Base-by-base conservation (phyloP, 345 rosid genomes). In the Eucalyptus caleyi region DNA sequence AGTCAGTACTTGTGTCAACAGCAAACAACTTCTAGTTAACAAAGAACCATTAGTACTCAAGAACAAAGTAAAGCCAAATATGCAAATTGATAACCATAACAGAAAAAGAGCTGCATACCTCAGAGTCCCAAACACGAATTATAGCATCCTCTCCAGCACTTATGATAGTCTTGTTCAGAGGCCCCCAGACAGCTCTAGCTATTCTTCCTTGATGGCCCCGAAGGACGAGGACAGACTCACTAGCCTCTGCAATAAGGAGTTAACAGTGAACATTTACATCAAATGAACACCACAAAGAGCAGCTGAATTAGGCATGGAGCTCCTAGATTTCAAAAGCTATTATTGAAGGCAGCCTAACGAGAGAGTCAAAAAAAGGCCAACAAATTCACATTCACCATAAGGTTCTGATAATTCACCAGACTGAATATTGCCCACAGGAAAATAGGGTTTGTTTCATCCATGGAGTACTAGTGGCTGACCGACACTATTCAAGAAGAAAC, bases 131-230 rank as follows among this genome's bases (percentile, higher is more conserved):
- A 86, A 96, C 91, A 40, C 99, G 98, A 90, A 97, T 42, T 5
- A 94, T 56, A 26, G 98, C 91, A 92, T 98, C 99, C 93, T 98
- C 99, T 90, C 99, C 99, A 69, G 92, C 95, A 91, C 98, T 97
- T 50, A 98, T 95, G 86, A 97, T 94, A 82, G 98, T 97, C 89
- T 86, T 91, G 91, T 98, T 96, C 83, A 98, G 89, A 3, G 98
- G 98, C 30, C 99, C 99, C 99, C 99, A 98, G 86, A 97, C 96
- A 87, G 99, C 99, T 92, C 99, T 93, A 67, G 95, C 96, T 26
- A 97, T 96, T 93, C 97, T 95, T 88, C 98, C 98, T 53, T 95
- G 96, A 37, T 96, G 96, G 24, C 95, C 98, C 90, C 92, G 92
- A 89, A 98, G 89, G 86, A 95, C 88, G 19, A 95, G 96, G 59